Evolutionary conservation across 2,329 filamentous ascomycete genomes (phyloP).

Genomic region (Drechslera avenae): DNA sequence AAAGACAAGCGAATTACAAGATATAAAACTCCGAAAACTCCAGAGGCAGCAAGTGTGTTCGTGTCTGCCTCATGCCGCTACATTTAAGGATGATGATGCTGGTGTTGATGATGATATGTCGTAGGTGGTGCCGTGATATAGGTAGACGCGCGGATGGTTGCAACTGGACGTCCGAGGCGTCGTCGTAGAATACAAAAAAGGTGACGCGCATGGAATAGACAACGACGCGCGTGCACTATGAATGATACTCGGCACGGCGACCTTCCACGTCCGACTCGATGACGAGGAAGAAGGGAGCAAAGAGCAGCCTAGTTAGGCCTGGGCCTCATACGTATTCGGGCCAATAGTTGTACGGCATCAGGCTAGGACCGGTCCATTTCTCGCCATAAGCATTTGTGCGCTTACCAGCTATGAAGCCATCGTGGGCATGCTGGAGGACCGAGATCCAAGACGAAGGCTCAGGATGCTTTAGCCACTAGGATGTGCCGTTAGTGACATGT

Average conservation of each 20-base stretch:
- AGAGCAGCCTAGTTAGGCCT: neutral
- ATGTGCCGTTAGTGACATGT: neutral
- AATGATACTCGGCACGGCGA: constrained; percentile 24
- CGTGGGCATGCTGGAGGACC: constrained; percentile 59
- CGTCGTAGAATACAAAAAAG: too few species aligned
- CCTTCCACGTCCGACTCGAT: constrained; percentile 13
- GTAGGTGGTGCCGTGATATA: too few species aligned
- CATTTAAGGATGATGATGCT: too few species aligned
- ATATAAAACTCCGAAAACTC: too few species aligned
- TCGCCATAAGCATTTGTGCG: constrained; percentile 61
- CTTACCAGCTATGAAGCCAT: constrained; percentile 58
- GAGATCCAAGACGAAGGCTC: constrained; percentile 63
- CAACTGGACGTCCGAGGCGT: too few species aligned
- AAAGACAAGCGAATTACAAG: neutral
- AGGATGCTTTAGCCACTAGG: constrained; percentile 60
- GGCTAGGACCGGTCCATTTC: constrained; percentile 56
- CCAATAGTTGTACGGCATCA: constrained; percentile 58
- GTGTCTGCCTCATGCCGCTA: too few species aligned
- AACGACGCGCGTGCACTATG: too few species aligned
- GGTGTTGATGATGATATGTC: too few species aligned
- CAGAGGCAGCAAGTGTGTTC: too few species aligned
- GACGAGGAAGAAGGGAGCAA: constrained; percentile 2
- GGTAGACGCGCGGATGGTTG: too few species aligned
- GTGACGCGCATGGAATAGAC: too few species aligned
- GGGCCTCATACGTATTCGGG: constrained; percentile 55